Evolutionary conservation across 495 filamentous ascomycete species (phyloP), one percentile per base, ranked within the genome.

Genomic region (Daldinia concentrica): DNA sequence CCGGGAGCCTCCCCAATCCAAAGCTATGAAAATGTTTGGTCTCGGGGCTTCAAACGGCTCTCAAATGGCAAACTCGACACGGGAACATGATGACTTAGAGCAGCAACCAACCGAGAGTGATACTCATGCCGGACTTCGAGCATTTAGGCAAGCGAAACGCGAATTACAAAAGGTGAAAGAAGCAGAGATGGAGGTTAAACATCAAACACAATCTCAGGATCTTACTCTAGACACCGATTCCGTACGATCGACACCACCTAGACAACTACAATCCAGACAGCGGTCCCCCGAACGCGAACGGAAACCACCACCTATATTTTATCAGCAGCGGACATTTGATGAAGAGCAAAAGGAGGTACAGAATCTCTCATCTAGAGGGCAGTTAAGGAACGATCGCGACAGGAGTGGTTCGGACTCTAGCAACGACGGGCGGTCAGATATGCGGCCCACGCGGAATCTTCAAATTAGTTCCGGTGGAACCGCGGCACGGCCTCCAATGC

Each of bases 21-120:
- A 91, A 74, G 86, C 88, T 0, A 85, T 89, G 78, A 93, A 91
- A 78, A 89, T 93, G 78, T 84, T 94, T 41, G 91, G 92, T 4
- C 79, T 92, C 34, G 87, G 87, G 29, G 74, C 81, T 45, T 63
- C 83, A 7, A 84, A 79, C 26, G 86, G 79, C 57, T 86, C 82
- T 62, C 84, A 83, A 24, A 86, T 88, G 1, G 82, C 83, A 0
- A 84, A 83, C n/a, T 78, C 87, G 3, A 61, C 45, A 14, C 77
- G 80, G 52, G 64, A 65, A 11, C 19, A 64, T 11, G 50, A 61
- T 11, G 75, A 76, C 4, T 27, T 71, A 2, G 79, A 80, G 5
- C 41, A 27, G n/a, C 29, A 14, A 59, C 32, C 15, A 48, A 29
- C 32, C 0, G 24, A 6, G 76, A 77, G 6, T 12, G 78, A 76